Conservation (phyloP, 2,329 filamentous ascomycete species). For the Aspergillus fructus region DNA sequence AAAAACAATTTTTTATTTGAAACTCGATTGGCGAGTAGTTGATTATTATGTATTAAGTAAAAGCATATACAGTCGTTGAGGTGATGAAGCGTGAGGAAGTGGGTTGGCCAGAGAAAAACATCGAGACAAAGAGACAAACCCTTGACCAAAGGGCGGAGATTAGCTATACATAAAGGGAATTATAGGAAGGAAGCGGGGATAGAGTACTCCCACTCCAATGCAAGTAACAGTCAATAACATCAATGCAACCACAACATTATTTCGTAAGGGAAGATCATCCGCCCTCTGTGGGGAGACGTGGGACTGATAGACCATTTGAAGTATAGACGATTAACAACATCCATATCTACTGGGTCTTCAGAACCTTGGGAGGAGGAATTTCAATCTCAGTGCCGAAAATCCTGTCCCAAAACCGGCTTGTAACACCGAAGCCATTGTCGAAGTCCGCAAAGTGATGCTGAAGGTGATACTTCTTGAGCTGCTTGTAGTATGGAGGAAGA, state of each 20-base stretch:
- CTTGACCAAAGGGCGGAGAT: neutral
- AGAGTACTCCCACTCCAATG: neutral
- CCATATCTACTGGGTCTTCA: conserved; percentile 35
- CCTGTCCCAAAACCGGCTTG: conserved; percentile 91
- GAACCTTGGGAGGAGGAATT: conserved; percentile 34
- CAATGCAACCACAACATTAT: conserved; percentile 14
- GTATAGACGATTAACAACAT: neutral
- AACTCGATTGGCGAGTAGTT: neutral
- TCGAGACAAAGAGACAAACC: neutral
- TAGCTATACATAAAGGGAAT: conserved; percentile 10
- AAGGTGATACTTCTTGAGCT: conserved; percentile 95
- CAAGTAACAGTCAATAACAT: conserved; percentile 1
- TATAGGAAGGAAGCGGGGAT: neutral
- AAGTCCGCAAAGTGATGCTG: conserved; percentile 98
- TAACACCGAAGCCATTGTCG: conserved; percentile 95
- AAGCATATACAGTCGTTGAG: conserved; percentile 22
- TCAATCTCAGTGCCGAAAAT: conserved; percentile 86
- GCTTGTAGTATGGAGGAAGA: conserved; percentile 83
- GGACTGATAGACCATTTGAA: neutral
- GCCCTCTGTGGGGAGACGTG: neutral
- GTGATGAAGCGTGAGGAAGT: neutral
- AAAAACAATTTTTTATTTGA: no score
- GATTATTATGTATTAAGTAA: conserved; percentile 22
- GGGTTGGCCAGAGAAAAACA: neutral
- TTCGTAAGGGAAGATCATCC: conserved; percentile 12